A percentile compares a stretch with the other conserved stretches of the same genome.
These are phyloP conservation scores for Sesbania bispinosa DNA, from an alignment of 306 rosid genomes.

Conservation along the genomic window DNA sequence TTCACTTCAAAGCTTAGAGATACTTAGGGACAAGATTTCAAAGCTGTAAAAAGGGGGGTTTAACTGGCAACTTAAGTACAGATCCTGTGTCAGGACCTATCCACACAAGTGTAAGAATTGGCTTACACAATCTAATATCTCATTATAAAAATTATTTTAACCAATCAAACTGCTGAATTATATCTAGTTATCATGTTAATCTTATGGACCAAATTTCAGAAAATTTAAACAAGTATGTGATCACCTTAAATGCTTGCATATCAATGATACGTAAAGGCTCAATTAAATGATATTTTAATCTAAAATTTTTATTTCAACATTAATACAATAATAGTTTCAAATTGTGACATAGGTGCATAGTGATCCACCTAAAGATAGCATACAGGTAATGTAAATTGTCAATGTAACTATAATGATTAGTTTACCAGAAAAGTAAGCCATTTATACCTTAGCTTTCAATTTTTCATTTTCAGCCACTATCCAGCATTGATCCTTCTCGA, in stretches of 20 bases:
- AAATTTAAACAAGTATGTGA: background rate
- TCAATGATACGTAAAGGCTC: background rate
- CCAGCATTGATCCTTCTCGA: constrained; percentile 91
- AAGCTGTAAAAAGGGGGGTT: background rate
- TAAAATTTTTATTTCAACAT: background rate
- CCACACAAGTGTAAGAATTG: background rate
- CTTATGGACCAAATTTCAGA: background rate
- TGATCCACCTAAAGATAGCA: constrained; percentile 16
- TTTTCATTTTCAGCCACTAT: constrained; percentile 80
- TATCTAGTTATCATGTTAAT: background rate
- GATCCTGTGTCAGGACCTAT: background rate
- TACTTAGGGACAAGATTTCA: background rate
- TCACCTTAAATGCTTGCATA: background rate
- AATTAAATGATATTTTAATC: constrained; percentile 1
- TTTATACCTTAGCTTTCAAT: constrained; percentile 73
- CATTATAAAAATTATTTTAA: background rate
- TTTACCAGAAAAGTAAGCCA: constrained; percentile 5
- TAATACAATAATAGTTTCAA: background rate
- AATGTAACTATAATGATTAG: background rate
- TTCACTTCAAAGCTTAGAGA: constrained; percentile 4
- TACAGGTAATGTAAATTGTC: background rate
- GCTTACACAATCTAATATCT: background rate
- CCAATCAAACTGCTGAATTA: background rate
- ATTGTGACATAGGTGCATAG: background rate
- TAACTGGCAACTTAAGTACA: background rate